Conservation (phyloP, 805 yeast species). For the Barnettozyma sucrosica region DNA sequence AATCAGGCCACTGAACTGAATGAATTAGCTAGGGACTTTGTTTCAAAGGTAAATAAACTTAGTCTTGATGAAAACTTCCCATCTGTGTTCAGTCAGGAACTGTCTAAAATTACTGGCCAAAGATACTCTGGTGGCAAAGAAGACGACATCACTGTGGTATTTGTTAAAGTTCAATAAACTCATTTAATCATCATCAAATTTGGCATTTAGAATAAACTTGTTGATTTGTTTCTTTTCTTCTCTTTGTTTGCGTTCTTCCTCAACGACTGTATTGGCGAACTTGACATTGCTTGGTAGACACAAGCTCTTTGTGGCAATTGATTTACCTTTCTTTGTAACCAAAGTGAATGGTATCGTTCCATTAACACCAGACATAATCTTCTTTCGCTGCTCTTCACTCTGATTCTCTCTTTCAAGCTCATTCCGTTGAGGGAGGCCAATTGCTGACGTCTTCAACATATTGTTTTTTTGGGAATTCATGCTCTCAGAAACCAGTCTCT, state of each 20-base stretch:
- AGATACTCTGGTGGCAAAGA: conserved; percentile 87
- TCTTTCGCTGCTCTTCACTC: conserved; percentile 20
- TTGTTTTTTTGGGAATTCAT: conserved; percentile 28
- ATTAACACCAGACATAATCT: conserved; percentile 3
- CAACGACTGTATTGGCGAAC: conserved; percentile 46
- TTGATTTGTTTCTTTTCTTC: conserved; percentile 54
- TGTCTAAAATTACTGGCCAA: conserved; percentile 59
- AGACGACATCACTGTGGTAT: conserved; percentile 85
- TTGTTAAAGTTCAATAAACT: conserved; percentile 39
- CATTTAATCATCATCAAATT: conserved; percentile 26
- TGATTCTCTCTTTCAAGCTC: not conserved
- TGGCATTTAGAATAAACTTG: conserved; percentile 41
- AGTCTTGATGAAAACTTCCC: conserved; percentile 71
- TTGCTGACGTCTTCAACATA: conserved; percentile 1
- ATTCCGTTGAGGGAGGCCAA: conserved; percentile 16
- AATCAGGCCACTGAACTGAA: conserved; percentile 34
- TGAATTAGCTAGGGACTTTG: conserved; percentile 49
- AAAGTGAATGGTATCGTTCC: conserved; percentile 42
- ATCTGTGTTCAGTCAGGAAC: conserved; percentile 81
- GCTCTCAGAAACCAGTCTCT: conserved; percentile 46
- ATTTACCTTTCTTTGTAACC: conserved; percentile 49
- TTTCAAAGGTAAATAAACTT: conserved; percentile 56
- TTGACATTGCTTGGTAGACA: conserved; percentile 47
- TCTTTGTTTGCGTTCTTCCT: conserved; percentile 44
- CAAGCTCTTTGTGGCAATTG: conserved; percentile 38